These are phyloP conservation scores for Sporothrix schenckii DNA, from an alignment of 2,329 filamentous ascomycete species.

Conservation along the genomic window DNA sequence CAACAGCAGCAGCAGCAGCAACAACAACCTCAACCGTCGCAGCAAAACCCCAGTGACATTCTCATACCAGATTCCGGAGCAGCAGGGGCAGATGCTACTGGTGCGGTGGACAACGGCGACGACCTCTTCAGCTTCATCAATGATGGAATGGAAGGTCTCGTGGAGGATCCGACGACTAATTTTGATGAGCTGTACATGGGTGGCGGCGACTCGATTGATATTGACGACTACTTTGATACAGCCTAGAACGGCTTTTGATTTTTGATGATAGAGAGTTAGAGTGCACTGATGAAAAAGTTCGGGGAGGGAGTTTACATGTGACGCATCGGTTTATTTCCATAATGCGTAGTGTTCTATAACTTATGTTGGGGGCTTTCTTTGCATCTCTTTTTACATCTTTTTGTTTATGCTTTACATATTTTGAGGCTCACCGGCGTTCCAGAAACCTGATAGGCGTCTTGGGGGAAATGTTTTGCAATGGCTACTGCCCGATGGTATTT, in stretches of 20 bases:
- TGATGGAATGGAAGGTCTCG: slow-evolving; percentile 46
- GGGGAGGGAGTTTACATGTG: neutral
- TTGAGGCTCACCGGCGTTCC: neutral
- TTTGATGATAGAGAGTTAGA: neutral
- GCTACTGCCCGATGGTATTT: neutral
- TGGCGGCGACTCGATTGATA: slow-evolving; percentile 48
- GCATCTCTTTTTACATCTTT: neutral
- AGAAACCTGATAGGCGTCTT: neutral
- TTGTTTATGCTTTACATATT: neutral
- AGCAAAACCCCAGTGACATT: slow-evolving; percentile 35
- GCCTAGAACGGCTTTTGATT: neutral
- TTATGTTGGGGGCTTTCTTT: no score
- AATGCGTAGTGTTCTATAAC: neutral
- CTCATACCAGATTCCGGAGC: neutral
- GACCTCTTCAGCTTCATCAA: slow-evolving; percentile 54
- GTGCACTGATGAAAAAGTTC: neutral
- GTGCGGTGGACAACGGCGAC: slow-evolving; percentile 44
- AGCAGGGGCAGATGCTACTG: neutral
- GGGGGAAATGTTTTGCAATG: neutral
- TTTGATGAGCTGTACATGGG: slow-evolving; percentile 58
- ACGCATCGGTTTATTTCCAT: neutral
- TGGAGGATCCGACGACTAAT: slow-evolving; percentile 45
- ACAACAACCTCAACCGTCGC: slow-evolving; percentile 25
- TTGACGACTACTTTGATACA: slow-evolving; percentile 36
- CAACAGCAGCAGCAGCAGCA: slow-evolving; percentile 31